Evolutionary conservation across 345 rosid species (phyloP), one percentile per base, ranked within the genome.

Genomic region (Turnera subulata): DNA sequence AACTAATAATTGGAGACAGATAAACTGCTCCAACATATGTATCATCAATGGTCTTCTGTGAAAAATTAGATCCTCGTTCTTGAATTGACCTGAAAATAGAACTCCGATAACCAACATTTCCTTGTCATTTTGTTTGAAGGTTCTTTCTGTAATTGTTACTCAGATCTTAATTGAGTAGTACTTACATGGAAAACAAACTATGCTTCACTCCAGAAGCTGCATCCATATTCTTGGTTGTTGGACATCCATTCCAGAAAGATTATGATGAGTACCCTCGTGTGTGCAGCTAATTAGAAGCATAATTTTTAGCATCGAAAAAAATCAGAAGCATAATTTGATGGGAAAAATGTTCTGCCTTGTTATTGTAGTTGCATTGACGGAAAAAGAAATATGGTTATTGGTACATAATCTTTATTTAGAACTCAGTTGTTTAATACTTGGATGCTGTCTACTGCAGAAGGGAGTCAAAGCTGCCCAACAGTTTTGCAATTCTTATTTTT

Each of bases 381-480:
- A 4, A 40, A 40, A 40, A 15, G 4, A 10, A 40, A 10, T 40
- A 40, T 2, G 2, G 45, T 40, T 15, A 10, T 10, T 40, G n/a
- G n/a, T 10, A 40, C 11, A 2, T 12, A 40, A 40, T 40, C n/a
- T 40, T 40, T 40, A 35, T 40, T 40, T 4, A 15, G 4, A 40
- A 10, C 39, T 16, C 32, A 26, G 43, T 62, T 46, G 39, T 19
- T 38, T 67, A 29, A 56, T 16, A 46, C 63, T 52, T 61, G 35
- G 55, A 48, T 49, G 57, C 52, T 50, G 21, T 61, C 58, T 56
- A 53, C 50, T 79, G 79, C 86, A 91, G 98, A 82, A 66, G 74
- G 98, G 98, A 68, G 72, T 48, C 58, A 80, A 58, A 63, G 88
- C 96, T 71, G 96, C 98, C 45, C 79, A 81, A 25, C 81, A 78